These are phyloP conservation scores for Cafeteria roenbergensis DNA, from an alignment of 108 stramenopile species.

Conservation along the genomic window DNA sequence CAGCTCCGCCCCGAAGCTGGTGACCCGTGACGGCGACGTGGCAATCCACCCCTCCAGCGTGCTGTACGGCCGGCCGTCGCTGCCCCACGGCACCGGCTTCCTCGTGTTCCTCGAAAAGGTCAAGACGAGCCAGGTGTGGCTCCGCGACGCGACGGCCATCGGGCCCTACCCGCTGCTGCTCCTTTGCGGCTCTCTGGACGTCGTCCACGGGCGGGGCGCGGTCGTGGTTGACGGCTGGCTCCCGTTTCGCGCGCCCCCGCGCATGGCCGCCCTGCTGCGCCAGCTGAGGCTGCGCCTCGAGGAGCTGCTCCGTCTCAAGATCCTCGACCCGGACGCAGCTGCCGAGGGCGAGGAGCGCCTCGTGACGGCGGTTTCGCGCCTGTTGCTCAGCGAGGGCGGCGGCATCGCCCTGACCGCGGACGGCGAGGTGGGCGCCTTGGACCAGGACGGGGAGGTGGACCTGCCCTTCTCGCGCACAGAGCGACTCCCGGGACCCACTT, in stretches of 20 bases:
- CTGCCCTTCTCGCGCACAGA: too few relatives aligned
- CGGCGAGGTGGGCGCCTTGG: too few relatives aligned
- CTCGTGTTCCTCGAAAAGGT: slow-evolving; percentile 40
- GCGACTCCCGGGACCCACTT: too few relatives aligned
- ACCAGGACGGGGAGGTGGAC: too few relatives aligned
- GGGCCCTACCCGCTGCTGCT: slow-evolving; percentile 42
- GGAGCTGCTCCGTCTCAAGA: slow-evolving; percentile 15
- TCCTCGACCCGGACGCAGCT: slow-evolving; percentile 13
- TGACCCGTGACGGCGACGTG: neutral
- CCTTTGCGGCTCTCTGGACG: slow-evolving; percentile 36
- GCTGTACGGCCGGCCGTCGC: neutral
- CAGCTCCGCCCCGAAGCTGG: neutral
- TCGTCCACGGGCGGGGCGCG: slow-evolving; percentile 14
- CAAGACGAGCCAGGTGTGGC: slow-evolving; percentile 38
- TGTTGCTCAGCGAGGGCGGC: too few relatives aligned
- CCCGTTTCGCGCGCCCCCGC: slow-evolving; percentile 22
- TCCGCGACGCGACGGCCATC: slow-evolving; percentile 43
- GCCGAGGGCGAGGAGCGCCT: too few relatives aligned
- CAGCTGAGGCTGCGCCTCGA: slow-evolving; percentile 29
- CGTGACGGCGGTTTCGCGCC: too few relatives aligned
- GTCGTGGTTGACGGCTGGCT: slow-evolving; percentile 32
- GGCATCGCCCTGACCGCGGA: too few relatives aligned
- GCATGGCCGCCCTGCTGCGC: slow-evolving; percentile 28
- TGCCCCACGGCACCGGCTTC: slow-evolving; percentile 21
- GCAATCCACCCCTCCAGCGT: neutral